phyloP scores from a whole-genome alignment of 177 flowering plant species.

The Vitis hybrid region DNA sequence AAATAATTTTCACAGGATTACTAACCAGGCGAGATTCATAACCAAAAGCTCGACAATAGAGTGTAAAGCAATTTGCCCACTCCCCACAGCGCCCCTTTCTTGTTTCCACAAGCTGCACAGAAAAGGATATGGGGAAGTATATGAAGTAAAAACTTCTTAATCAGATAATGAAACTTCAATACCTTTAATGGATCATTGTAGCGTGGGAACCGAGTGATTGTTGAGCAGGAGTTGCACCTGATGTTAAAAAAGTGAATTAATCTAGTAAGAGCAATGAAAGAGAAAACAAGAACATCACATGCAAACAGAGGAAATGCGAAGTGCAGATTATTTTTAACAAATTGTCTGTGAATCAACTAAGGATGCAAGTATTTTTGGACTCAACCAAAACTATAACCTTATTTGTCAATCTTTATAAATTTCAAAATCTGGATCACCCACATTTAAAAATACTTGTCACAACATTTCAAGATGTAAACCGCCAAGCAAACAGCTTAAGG shows the following conservation, averaged over 20 bases:
- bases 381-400: too few species aligned
- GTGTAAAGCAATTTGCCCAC: conserved; percentile 98
- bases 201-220: conserved; percentile 84
- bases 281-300: not conserved
- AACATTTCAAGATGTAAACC: too few species aligned
- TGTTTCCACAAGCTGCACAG: conserved; percentile 83
- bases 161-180: conserved; percentile 8
- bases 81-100: conserved; percentile 96
- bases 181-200: conserved; percentile 96
- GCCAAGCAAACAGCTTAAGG: too few species aligned
- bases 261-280: not conserved
- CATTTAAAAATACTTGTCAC: too few species aligned
- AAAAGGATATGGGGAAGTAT: not conserved
- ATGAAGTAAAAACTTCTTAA: conserved; percentile 8
- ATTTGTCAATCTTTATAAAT: too few species aligned
- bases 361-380: too few species aligned
- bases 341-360: not conserved
- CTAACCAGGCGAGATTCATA: conserved; percentile 88
- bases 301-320: not conserved
- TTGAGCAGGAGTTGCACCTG: conserved; percentile 74
- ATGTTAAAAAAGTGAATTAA: not conserved
- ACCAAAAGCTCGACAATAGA: conserved; percentile 93
- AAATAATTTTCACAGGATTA: not conserved
- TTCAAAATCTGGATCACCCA: too few species aligned
- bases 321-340: not conserved